These are phyloP conservation scores for Tuber calosporum DNA, from an alignment of 495 filamentous ascomycete genomes.

Conservation along the genomic window DNA sequence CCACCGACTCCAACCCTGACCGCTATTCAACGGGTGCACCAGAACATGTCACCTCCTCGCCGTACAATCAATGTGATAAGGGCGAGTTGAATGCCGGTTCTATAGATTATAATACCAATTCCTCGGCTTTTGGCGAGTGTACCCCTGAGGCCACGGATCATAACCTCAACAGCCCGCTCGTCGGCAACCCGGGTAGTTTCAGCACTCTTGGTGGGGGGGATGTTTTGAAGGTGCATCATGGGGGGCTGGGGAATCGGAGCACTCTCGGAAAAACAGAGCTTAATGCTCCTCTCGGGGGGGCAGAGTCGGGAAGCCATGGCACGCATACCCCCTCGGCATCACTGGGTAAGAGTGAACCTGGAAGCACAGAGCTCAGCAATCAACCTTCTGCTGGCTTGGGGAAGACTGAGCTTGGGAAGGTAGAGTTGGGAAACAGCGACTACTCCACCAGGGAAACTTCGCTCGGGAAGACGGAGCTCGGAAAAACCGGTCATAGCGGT, in stretches of 20 bases:
- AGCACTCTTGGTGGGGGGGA: background rate
- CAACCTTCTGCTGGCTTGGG: background rate
- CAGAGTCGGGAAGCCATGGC: background rate
- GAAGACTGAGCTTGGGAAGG: background rate
- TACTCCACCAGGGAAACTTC: background rate
- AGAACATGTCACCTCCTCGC: background rate
- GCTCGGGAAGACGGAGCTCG: background rate
- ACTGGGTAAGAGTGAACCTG: background rate
- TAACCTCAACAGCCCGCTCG: background rate
- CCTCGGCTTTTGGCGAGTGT: slow-evolving; percentile 4
- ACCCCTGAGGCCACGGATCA: background rate
- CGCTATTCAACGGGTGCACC: slow-evolving; percentile 6
- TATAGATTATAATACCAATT: background rate
- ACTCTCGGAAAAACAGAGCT: background rate
- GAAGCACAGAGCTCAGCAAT: background rate
- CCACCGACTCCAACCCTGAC: slow-evolving; percentile 11
- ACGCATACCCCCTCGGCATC: background rate
- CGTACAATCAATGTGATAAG: background rate
- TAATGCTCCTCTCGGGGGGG: background rate
- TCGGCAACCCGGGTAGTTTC: background rate
- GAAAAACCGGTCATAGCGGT: background rate
- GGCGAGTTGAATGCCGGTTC: background rate
- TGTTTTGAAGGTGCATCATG: background rate
- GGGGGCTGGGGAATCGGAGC: background rate
- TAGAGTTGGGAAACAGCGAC: background rate